A percentile compares a stretch with the other conserved stretches of the same genome.
phyloP scores from a whole-genome alignment of 2,329 filamentous ascomycete genomes.

The Cercospora janseana region DNA sequence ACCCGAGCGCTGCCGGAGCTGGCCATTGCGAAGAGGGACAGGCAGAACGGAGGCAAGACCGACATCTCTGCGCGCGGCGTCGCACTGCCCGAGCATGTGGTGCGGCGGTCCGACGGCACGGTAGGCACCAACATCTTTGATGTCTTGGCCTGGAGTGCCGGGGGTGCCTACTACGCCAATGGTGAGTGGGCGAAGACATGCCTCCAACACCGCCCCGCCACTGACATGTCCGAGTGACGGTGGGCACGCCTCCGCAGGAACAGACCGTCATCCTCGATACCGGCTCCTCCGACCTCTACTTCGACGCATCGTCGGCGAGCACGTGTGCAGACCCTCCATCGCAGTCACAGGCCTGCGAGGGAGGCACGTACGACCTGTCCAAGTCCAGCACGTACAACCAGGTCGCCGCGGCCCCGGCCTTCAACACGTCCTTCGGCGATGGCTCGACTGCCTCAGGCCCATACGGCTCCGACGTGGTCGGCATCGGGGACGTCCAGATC shows the following conservation, averaged over 20 bases:
- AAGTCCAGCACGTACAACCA: conserved; percentile 32
- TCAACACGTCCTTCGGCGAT: conserved; percentile 34
- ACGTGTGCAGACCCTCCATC: conserved; percentile 24
- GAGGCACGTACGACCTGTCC: conserved; percentile 32
- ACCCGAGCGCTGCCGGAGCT: conserved; percentile 28
- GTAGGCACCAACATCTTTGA: conserved; percentile 35
- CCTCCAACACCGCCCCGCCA: not conserved
- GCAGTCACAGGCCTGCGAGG: conserved; percentile 29
- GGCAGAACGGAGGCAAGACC: conserved; percentile 22
- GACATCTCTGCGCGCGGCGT: conserved; percentile 19
- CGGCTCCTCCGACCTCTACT: conserved; percentile 37
- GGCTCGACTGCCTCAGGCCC: conserved; percentile 32
- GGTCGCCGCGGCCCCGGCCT: conserved; percentile 27
- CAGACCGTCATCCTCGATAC: conserved; percentile 38
- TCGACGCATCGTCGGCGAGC: conserved; percentile 31
- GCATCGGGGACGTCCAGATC: conserved; percentile 33
- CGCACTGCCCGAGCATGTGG: conserved; percentile 3
- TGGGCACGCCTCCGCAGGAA: conserved; percentile 37
- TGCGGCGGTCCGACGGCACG: conserved; percentile 20
- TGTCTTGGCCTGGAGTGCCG: conserved; percentile 33
- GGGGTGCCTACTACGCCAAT: conserved; percentile 39
- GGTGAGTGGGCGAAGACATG: conserved; percentile 17
- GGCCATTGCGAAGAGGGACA: conserved; percentile 31
- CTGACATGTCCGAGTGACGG: conserved; percentile 27
- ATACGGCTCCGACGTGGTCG: conserved; percentile 32